Conservation (phyloP, 2,329 filamentous ascomycete genomes). For the Rasamsonia emersonii region DNA sequence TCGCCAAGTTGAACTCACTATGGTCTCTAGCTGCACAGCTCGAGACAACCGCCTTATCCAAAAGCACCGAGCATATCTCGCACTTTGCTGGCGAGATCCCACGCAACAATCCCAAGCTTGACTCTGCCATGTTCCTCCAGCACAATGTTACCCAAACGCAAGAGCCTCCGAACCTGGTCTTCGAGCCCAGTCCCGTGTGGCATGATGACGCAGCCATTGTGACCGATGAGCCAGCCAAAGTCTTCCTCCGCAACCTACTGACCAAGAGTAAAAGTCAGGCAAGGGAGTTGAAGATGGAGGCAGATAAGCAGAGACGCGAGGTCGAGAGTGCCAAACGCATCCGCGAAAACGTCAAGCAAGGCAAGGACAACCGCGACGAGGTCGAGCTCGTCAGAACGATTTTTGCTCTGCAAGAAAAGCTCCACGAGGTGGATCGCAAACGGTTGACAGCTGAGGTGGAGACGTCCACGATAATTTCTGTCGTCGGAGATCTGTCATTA, state of each 20-base stretch:
- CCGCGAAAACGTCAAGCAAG: conserved; percentile 69
- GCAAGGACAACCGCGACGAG: conserved; percentile 81
- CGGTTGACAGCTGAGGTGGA: conserved; percentile 86
- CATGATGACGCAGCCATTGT: conserved; percentile 85
- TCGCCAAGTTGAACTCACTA: conserved; percentile 70
- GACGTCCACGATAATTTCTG: conserved; percentile 81
- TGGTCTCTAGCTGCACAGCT: conserved; percentile 76
- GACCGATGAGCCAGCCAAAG: conserved; percentile 75
- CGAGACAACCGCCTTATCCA: conserved; percentile 68
- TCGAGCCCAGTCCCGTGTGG: conserved; percentile 95
- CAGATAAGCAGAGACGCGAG: conserved; percentile 77
- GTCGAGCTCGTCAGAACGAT: conserved; percentile 75
- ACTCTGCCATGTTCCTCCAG: conserved; percentile 95
- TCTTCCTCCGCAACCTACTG: conserved; percentile 85
- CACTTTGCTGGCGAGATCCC: conserved; percentile 72
- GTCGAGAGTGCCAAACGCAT: conserved; percentile 67
- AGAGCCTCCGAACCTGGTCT: conserved; percentile 74
- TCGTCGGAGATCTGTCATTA: conserved; percentile 83
- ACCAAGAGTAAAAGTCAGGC: conserved; percentile 82
- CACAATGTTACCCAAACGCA: conserved; percentile 80
- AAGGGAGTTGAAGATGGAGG: conserved; percentile 69
- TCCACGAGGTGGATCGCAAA: conserved; percentile 77
- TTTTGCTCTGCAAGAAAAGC: conserved; percentile 72
- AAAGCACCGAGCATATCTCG: conserved; percentile 63
- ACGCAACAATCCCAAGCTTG: conserved; percentile 77